Conservation (phyloP, 108 stramenopile species). For the Seminavis robusta region DNA sequence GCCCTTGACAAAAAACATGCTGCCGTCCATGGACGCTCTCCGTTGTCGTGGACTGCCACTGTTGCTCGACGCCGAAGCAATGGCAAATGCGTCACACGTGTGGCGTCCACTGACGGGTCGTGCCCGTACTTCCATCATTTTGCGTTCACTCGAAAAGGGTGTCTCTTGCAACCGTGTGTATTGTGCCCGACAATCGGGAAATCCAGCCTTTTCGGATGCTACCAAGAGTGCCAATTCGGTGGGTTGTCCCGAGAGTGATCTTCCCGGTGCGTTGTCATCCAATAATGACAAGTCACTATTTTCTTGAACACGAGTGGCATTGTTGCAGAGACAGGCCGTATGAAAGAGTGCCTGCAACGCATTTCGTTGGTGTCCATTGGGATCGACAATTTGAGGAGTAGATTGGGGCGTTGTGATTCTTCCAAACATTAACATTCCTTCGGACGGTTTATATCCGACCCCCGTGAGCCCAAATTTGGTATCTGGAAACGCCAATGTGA, state of each 20-base stretch:
- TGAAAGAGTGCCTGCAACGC: conserved; percentile 61
- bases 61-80: conserved; percentile 12
- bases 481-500: conserved; percentile 60
- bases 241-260: conserved; percentile 70
- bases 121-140: conserved; percentile 92
- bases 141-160: conserved; percentile 91
- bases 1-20: conserved; percentile 91
- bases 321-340: conserved; percentile 80
- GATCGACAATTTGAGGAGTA: too few species aligned
- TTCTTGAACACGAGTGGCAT: conserved; percentile 58
- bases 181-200: conserved; percentile 76
- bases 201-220: conserved; percentile 74
- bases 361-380: conserved; percentile 32
- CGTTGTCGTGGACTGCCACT: background rate
- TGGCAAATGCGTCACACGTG: conserved; percentile 59
- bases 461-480: conserved; percentile 71
- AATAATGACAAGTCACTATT: too few species aligned
- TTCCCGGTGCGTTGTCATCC: conserved; percentile 25
- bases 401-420: background rate
- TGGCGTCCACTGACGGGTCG: conserved; percentile 76
- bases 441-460: conserved; percentile 60
- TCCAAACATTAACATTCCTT: conserved; percentile 37
- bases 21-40: conserved; percentile 37
- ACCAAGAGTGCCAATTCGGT: conserved; percentile 91
- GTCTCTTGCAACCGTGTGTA: conserved; percentile 89